These are phyloP conservation scores for Fraxinus sp. DNA, from an alignment of 305 asterid genomes.

Conservation along the genomic window DNA sequence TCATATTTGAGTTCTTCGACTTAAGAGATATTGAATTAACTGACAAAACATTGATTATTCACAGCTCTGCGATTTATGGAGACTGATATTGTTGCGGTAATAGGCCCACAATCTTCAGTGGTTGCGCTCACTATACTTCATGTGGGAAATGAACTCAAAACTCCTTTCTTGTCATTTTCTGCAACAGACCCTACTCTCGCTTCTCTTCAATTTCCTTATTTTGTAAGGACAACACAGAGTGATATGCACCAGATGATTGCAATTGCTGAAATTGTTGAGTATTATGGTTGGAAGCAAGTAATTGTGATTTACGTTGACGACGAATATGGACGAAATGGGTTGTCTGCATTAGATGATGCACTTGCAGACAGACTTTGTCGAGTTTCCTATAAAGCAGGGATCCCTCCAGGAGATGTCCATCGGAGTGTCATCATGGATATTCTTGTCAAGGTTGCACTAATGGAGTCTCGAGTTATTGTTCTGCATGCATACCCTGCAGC, in stretches of 20 bases:
- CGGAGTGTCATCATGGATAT: slow-evolving; percentile 40
- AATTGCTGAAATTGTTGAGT: slow-evolving; percentile 37
- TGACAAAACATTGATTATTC: slow-evolving; percentile 6
- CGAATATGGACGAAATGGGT: slow-evolving; percentile 50
- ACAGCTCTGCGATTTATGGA: slow-evolving; percentile 51
- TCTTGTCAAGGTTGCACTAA: slow-evolving; percentile 37
- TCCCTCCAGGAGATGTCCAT: slow-evolving; percentile 31
- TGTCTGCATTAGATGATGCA: slow-evolving; percentile 47
- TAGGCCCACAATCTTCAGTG: slow-evolving; percentile 56
- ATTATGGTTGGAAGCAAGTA: slow-evolving; percentile 47
- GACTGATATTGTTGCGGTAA: slow-evolving; percentile 42
- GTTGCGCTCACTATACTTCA: slow-evolving; percentile 40
- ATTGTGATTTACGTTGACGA: slow-evolving; percentile 43
- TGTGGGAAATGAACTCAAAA: slow-evolving; percentile 48
- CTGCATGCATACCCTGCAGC: slow-evolving; percentile 38
- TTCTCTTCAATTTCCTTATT: slow-evolving; percentile 48
- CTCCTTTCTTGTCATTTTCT: slow-evolving; percentile 47
- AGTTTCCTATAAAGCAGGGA: slow-evolving; percentile 45
- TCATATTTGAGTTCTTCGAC: neutral
- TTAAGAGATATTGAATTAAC: neutral
- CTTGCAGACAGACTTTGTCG: slow-evolving; percentile 40
- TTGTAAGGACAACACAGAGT: slow-evolving; percentile 46
- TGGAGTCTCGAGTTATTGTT: slow-evolving; percentile 49
- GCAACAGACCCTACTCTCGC: slow-evolving; percentile 53
- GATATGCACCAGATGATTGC: slow-evolving; percentile 54